These are phyloP conservation scores for Ceratocystis alfenasii DNA, from an alignment of 2,329 filamentous ascomycete genomes.

Conservation along the genomic window DNA sequence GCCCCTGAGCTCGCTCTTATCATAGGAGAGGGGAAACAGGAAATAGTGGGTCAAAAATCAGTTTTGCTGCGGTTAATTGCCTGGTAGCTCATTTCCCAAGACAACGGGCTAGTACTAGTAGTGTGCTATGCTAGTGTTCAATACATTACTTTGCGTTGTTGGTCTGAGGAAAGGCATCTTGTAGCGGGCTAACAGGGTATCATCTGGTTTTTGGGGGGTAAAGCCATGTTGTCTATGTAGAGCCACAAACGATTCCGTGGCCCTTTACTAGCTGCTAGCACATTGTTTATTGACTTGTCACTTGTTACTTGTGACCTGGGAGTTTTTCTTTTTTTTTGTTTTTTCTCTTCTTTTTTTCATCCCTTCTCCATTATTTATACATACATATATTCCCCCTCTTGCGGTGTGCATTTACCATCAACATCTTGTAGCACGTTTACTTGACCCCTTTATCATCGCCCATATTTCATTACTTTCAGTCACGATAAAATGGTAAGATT, in stretches of 20 bases:
- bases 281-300: background rate
- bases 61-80: background rate
- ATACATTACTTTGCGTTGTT: background rate
- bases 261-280: background rate
- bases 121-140: background rate
- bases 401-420: background rate
- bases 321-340: background rate
- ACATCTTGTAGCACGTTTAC: slow-evolving; percentile 6
- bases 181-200: background rate
- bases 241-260: background rate
- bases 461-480: background rate
- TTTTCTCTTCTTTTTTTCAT: slow-evolving; percentile 1
- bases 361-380: slow-evolving; percentile 5
- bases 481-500: slow-evolving; percentile 7
- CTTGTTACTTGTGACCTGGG: background rate
- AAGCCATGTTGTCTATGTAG: too few relatives aligned
- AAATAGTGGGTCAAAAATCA: background rate
- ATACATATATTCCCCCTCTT: background rate
- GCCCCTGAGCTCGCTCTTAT: slow-evolving; percentile 18
- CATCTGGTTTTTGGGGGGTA: background rate
- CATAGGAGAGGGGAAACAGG: background rate
- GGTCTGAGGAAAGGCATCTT: background rate
- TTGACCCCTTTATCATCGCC: background rate
- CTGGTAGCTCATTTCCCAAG: background rate
- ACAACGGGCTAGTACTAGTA: background rate